Base-by-base conservation (phyloP, 768 basidiomycete genomes). In the Rhizopogon roseolus region DNA sequence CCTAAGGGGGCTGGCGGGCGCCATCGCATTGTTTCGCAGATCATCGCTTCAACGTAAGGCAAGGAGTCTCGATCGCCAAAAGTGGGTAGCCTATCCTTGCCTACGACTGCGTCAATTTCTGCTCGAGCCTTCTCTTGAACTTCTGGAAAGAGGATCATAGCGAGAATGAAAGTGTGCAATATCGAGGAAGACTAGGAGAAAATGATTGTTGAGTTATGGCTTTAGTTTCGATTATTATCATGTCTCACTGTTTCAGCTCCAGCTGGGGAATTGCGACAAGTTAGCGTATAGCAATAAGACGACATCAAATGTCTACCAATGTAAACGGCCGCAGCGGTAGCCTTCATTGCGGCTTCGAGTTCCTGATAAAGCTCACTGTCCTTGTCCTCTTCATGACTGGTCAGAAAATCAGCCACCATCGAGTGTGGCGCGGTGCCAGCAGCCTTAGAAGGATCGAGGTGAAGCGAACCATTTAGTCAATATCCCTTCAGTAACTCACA, bases 11-110 rank as follows among this genome's bases (percentile, higher is more conserved):
- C 10, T 14, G 46, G 29, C 1, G 45, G 32, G 16, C 39, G 37
- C 54, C 57, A 58, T 37, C 50, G 52, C 50, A 55, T 19, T 9
- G 44, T 25, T 25, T 58, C 57, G 5, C 44, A 45, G 11, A 58
- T 13, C 6, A 58, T 45, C 16, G 57, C 54, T 11, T 58, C 25
- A 11, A 58, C 14, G 40, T 58, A 58, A 9, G 51, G 38, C 39
- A 53, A 42, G 4, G 34, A 37, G 10, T 27, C 22, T 9, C n/a
- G 28, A 17, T 56, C 46, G 25, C 38, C 29, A 9, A 56, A 50
- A 9, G 39, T 36, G 5, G 57, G 52, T 17, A 53, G 8, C 17
- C n/a, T 28, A n/a, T 27, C 48, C 16, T 36, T 45, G 6, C 57
- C 48, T 6, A 50, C 16, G 9, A 56, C 32, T 11, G 46, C n/a